phyloP scores from a whole-genome alignment of 2,329 filamentous ascomycete genomes.

The Coniochaeta prunicola region DNA sequence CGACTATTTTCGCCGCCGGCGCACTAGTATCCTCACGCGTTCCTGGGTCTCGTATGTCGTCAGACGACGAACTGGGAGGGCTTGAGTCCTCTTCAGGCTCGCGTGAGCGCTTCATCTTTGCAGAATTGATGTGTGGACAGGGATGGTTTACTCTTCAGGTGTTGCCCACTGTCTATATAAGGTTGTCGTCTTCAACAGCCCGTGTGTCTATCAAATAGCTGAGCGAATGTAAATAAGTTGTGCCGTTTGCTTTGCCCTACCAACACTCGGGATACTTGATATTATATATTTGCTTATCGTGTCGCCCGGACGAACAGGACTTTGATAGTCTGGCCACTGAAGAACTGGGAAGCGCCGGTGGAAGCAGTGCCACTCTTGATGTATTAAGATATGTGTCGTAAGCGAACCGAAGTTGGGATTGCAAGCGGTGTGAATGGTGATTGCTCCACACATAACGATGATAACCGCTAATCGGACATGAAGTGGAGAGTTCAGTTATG shows the following conservation, averaged over 20 bases:
- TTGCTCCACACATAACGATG: not conserved
- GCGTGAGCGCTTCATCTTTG: constrained; percentile 56
- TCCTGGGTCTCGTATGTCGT: constrained; percentile 4
- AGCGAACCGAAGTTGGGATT: not conserved
- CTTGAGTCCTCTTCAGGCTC: constrained; percentile 40
- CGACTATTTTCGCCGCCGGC: constrained; percentile 45
- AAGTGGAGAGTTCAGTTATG: not conserved
- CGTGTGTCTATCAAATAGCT: not conserved
- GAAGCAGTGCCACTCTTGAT: no score
- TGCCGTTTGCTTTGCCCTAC: not conserved
- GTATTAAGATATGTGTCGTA: not conserved
- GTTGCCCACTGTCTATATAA: not conserved
- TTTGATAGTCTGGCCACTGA: no score
- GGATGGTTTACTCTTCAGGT: constrained; percentile 2
- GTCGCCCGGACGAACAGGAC: no score
- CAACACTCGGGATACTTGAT: no score
- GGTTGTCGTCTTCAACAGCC: not conserved
- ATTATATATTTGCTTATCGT: no score
- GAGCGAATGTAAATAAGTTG: not conserved
- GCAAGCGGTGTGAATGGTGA: not conserved
- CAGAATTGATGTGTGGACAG: not conserved
- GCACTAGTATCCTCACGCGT: not conserved
- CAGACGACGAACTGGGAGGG: constrained; percentile 3
- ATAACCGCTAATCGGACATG: not conserved
- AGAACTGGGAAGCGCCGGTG: no score